Evolutionary conservation across 2,329 filamentous ascomycete species (phyloP).

Genomic region (Xylaria sp.): DNA sequence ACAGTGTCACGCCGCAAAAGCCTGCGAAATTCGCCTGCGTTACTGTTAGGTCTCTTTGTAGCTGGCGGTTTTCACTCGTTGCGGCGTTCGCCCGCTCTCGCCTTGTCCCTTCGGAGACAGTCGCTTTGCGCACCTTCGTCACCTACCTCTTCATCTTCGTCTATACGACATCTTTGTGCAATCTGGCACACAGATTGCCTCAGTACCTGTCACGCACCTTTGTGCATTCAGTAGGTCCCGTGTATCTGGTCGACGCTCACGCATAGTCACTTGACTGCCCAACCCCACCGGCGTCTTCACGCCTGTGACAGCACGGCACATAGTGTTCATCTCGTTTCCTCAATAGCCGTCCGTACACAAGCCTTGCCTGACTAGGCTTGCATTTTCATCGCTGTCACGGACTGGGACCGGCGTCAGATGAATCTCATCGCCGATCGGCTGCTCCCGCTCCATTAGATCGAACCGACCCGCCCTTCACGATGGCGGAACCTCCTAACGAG

Average conservation of each 20-base stretch:
- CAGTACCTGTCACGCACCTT: background rate
- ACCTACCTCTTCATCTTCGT: no score
- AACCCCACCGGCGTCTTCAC: no score
- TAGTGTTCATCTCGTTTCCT: background rate
- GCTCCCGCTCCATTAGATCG: conserved; percentile 3
- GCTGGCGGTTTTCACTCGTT: background rate
- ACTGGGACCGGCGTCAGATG: background rate
- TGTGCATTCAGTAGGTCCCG: background rate
- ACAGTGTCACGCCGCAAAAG: background rate
- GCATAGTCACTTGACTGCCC: background rate
- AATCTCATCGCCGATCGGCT: background rate
- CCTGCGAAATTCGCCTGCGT: background rate
- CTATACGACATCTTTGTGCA: no score
- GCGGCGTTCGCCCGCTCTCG: background rate
- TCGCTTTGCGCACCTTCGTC: no score
- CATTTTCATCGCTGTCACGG: background rate
- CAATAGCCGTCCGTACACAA: background rate
- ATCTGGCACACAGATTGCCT: no score
- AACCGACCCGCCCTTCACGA: conserved; percentile 23
- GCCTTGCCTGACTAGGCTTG: background rate
- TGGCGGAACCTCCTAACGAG: conserved; percentile 38
- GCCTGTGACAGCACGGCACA: conserved; percentile 7
- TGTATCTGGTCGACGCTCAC: background rate
- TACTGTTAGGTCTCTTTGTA: background rate
- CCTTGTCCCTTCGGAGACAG: background rate